Conservation (phyloP, 164 flowering plant genomes). For the Vitis riparia region DNA sequence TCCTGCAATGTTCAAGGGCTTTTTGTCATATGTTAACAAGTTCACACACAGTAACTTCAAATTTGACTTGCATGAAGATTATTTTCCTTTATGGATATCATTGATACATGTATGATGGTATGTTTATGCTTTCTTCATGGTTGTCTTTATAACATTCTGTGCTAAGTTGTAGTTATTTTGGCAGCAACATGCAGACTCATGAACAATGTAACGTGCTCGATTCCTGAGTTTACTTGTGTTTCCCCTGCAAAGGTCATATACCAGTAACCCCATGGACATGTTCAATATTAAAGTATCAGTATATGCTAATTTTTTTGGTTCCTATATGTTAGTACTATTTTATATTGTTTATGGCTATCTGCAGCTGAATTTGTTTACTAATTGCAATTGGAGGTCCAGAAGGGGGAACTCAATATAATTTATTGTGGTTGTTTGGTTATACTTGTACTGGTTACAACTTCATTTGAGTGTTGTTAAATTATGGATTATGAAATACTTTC, state of each 20-base stretch:
- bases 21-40: not conserved
- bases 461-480: not conserved
- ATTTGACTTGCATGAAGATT: no score
- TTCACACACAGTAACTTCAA: no score
- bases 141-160: conserved; percentile 1
- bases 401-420: no score
- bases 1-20: not conserved
- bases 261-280: not conserved
- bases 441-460: not conserved
- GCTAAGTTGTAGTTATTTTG: conserved; percentile 19
- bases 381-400: no score
- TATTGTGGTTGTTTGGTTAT: no score
- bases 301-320: no score
- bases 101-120: not conserved
- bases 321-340: no score
- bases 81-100: not conserved
- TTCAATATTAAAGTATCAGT: not conserved
- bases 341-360: no score
- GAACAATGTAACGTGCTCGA: conserved; percentile 73
- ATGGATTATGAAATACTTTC: not conserved
- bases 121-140: conserved; percentile 1
- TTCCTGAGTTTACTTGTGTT: conserved; percentile 93
- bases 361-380: no score
- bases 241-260: conserved; percentile 78
- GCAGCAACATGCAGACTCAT: conserved; percentile 86